phyloP scores from a whole-genome alignment of 257 asterid species.

The Fraxinus americana region DNA sequence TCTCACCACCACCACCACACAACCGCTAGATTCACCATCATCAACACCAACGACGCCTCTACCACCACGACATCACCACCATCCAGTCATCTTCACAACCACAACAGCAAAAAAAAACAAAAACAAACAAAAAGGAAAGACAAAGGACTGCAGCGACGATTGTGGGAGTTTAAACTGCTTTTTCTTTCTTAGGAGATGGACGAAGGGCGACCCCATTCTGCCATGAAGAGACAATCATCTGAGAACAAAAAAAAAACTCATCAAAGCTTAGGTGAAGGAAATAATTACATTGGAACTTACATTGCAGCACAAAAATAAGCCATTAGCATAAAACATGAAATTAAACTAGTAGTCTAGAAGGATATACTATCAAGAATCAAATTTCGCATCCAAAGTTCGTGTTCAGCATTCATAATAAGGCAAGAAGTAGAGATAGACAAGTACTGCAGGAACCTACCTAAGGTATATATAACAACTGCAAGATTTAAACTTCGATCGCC shows the following conservation, averaged over 20 bases:
- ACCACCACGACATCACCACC: too few relatives aligned
- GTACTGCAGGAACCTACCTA: conserved; percentile 49
- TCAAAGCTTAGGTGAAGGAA: conserved; percentile 20
- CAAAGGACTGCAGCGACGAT: too few relatives aligned
- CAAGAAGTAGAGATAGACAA: conserved; percentile 5
- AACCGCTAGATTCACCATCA: too few relatives aligned
- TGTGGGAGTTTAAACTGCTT: too few relatives aligned
- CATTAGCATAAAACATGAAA: not conserved
- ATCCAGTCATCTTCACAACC: too few relatives aligned
- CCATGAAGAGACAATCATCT: conserved; percentile 98
- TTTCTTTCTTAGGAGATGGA: not conserved
- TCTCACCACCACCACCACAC: too few relatives aligned
- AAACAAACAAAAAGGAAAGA: too few relatives aligned
- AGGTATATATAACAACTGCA: conserved; percentile 56
- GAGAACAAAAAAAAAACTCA: not conserved
- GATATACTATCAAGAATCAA: not conserved
- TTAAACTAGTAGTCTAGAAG: not conserved
- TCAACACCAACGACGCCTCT: too few relatives aligned
- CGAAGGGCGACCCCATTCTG: conserved; percentile 12
- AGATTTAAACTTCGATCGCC: conserved; percentile 97
- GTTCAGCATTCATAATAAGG: conserved; percentile 13
- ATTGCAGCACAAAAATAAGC: conserved; percentile 4
- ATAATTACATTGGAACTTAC: not conserved
- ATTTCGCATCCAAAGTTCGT: too few relatives aligned
- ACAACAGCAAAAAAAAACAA: too few relatives aligned